Percentiles rank a stretch among this genome's conserved stretches.
phyloP scores from a whole-genome alignment of 106 monocot genomes.

The Narthecium ossifragum region DNA sequence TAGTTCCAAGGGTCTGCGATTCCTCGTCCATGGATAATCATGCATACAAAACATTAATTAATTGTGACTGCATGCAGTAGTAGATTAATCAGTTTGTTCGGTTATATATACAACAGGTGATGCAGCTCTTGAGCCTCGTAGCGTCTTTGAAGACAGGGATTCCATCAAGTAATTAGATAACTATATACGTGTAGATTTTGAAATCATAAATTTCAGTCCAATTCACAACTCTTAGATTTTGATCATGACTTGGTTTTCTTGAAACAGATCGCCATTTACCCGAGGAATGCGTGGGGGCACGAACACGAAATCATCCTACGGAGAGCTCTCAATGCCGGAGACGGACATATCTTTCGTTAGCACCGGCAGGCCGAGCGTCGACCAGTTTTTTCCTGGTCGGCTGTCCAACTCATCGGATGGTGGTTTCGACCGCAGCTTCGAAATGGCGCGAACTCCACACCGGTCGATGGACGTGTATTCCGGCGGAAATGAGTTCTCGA shows the following conservation, averaged over 20 bases:
- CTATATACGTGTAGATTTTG: background rate
- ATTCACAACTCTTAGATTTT: too few species aligned
- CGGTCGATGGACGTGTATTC: conserved; percentile 11
- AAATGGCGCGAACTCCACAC: conserved; percentile 5
- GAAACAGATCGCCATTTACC: conserved; percentile 51
- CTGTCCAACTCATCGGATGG: conserved; percentile 21
- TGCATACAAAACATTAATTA: too few species aligned
- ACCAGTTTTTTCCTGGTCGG: conserved; percentile 29
- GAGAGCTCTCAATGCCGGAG: conserved; percentile 22
- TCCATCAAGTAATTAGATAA: background rate
- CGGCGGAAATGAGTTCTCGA: conserved; percentile 15
- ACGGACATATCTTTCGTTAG: conserved; percentile 65
- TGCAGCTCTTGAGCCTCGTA: background rate
- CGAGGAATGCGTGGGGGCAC: conserved; percentile 10
- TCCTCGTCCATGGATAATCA: too few species aligned
- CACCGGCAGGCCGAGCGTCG: conserved; percentile 51
- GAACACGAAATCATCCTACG: conserved; percentile 19
- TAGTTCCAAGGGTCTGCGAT: too few species aligned
- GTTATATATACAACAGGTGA: background rate
- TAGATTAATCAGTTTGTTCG: too few species aligned
- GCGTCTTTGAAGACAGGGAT: background rate
- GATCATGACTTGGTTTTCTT: background rate
- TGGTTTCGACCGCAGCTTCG: conserved; percentile 28
- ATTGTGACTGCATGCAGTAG: too few species aligned
- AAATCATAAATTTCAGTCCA: too few species aligned